Evolutionary conservation across 2,329 filamentous ascomycete genomes (phyloP).

Genomic region (Chaetomiaceae sp.): DNA sequence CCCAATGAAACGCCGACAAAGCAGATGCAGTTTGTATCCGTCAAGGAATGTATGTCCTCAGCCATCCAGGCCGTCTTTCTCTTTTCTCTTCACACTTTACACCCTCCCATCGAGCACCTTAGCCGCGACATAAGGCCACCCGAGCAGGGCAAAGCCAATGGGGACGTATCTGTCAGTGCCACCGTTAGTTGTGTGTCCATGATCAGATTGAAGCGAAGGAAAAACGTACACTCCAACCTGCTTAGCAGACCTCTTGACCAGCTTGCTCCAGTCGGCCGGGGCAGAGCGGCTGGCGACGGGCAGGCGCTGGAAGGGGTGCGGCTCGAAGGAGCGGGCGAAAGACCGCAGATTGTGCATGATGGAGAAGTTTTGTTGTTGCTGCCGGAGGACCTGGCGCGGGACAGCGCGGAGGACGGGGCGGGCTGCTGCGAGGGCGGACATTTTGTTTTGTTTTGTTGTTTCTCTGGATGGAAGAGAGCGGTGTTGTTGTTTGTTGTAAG

Average conservation of each 20-base stretch:
- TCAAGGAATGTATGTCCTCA: too few relatives aligned
- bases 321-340: constrained; percentile 36
- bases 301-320: constrained; percentile 37
- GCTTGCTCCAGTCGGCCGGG: constrained; percentile 36
- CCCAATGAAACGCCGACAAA: too few relatives aligned
- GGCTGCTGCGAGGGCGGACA: constrained; percentile 28
- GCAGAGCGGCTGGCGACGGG: constrained; percentile 29
- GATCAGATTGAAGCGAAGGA: background rate
- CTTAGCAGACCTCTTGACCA: constrained; percentile 31
- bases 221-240: constrained; percentile 35
- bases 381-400: constrained; percentile 14
- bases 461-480: background rate
- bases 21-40: too few relatives aligned
- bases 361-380: constrained; percentile 28
- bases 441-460: constrained; percentile 16
- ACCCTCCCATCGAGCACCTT: constrained; percentile 15
- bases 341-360: constrained; percentile 34
- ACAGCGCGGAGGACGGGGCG: constrained; percentile 31
- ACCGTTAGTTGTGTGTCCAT: background rate
- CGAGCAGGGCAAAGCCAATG: constrained; percentile 31
- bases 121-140: constrained; percentile 33
- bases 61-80: too few relatives aligned
- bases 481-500: constrained; percentile 10
- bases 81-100: background rate
- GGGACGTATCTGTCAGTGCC: constrained; percentile 34